phyloP scores from a whole-genome alignment of 2,329 filamentous ascomycete species.

The Neoarthrinium moseri region DNA sequence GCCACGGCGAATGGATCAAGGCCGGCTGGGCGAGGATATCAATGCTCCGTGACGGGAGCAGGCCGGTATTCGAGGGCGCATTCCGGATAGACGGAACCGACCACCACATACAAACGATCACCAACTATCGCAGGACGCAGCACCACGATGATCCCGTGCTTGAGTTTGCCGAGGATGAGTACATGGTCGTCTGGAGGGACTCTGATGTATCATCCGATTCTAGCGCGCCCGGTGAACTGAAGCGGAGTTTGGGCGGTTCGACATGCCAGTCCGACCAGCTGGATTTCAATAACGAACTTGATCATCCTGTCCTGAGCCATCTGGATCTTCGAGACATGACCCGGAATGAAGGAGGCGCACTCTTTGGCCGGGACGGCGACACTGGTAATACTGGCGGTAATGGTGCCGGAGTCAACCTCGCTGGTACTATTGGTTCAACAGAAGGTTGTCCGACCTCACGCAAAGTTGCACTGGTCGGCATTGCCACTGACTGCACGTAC shows the following conservation, averaged over 20 bases:
- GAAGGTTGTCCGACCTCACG: slow-evolving; percentile 86
- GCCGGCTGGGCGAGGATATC: slow-evolving; percentile 86
- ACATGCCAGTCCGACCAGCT: slow-evolving; percentile 76
- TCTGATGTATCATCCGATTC: slow-evolving; percentile 66
- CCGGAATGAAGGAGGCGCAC: slow-evolving; percentile 57
- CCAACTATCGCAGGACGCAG: slow-evolving; percentile 71
- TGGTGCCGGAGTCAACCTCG: slow-evolving; percentile 76
- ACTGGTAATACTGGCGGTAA: slow-evolving; percentile 69
- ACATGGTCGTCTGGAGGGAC: slow-evolving; percentile 89
- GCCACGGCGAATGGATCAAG: slow-evolving; percentile 67
- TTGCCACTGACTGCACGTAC: slow-evolving; percentile 93
- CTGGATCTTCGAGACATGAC: slow-evolving; percentile 54
- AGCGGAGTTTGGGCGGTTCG: slow-evolving; percentile 46
- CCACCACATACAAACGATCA: slow-evolving; percentile 80
- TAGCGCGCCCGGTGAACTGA: slow-evolving; percentile 60
- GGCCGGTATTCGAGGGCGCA: slow-evolving; percentile 85
- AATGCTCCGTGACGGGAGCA: slow-evolving; percentile 70
- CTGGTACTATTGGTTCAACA: slow-evolving; percentile 75
- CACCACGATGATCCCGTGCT: slow-evolving; percentile 70
- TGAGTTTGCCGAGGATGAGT: slow-evolving; percentile 58
- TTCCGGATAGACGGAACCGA: slow-evolving; percentile 80
- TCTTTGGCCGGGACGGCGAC: slow-evolving; percentile 76
- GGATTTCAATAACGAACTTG: slow-evolving; percentile 71
- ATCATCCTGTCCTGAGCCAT: slow-evolving; percentile 65
- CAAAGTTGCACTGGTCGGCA: slow-evolving; percentile 86